These are phyloP conservation scores for Parachlorella kessleri DNA, from an alignment of 139 green algal species.

Conservation along the genomic window DNA sequence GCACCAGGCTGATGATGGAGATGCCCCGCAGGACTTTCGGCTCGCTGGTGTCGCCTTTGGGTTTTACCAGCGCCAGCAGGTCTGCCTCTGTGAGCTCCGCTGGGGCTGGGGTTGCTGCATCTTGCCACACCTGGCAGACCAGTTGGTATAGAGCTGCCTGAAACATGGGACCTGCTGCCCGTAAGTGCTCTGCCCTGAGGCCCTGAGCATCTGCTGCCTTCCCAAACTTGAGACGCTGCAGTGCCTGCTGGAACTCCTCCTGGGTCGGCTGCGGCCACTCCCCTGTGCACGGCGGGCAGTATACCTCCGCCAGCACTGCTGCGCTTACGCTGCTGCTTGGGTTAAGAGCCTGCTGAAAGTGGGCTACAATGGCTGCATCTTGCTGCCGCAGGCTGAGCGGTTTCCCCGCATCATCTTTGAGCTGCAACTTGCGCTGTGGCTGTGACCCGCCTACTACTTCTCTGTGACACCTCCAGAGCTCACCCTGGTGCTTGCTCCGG, in stretches of 20 bases:
- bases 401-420: neutral
- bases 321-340: neutral
- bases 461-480: no score
- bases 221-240: neutral
- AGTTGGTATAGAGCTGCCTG: neutral
- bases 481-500: no score
- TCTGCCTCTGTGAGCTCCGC: constrained; percentile 5
- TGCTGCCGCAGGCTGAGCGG: neutral
- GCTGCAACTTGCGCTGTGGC: neutral
- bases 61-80: neutral
- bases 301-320: neutral
- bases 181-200: constrained; percentile 7
- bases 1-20: constrained; percentile 3
- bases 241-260: neutral
- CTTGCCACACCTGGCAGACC: neutral
- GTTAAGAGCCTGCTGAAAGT: neutral
- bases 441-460: no score
- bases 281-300: neutral
- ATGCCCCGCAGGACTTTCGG: constrained; percentile 7
- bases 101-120: neutral
- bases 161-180: neutral
- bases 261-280: neutral
- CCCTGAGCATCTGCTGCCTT: constrained; percentile 15
- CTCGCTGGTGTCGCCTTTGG: constrained; percentile 1
- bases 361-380: neutral